Evolutionary conservation across 306 rosid species (phyloP), one percentile per base, ranked within the genome.

Genomic region (Cicer chorassanicum): DNA sequence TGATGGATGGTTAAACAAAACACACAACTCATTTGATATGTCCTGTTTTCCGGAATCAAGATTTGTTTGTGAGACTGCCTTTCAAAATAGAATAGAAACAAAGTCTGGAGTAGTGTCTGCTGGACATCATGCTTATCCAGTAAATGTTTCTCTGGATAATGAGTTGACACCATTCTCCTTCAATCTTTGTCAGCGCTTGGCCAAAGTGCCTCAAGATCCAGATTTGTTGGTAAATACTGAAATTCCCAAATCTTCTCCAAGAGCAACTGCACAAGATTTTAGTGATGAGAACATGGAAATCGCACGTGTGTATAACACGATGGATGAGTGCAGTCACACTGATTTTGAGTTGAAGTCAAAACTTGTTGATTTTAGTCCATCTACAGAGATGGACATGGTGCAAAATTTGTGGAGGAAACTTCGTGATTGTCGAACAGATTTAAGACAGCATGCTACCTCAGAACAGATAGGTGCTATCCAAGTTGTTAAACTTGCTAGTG

Each of bases 331-430:
- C 79, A 88, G 89, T 80, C 89, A 89, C 18, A 72, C 82, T 69
- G 87, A 81, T 82, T 86, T 79, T 46, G 78, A 61, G 38, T 48
- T 62, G 44, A 64, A 73, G 15, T 72, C 83, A 13, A 72, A 75
- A 21, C 55, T 45, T 74, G 40, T 81, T 9, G 82, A 91, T 64
- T 82, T 86, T 38, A 76, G 56, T 75, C 63, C 77, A 63, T 59
- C 71, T 9, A 75, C 21, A 62, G 61, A 59, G 38, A 81, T 77
- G 44, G 82, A 89, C 71, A 66, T 63, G 54, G 82, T 90, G 41
- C 92, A 86, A 78, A 79, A 82, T 9, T 70, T 86, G 41, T 94
- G 99, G 99, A 83, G 75, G 70, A 80, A 80, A 74, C 88, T 89
- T 36, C 88, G 89, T 70, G 55, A 78, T 43, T 50, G 80, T 77